Percentiles rank a stretch among this genome's conserved stretches.
These are phyloP conservation scores for Pleurotus salmoneostramineus DNA, from an alignment of 768 basidiomycete species.

Conservation along the genomic window DNA sequence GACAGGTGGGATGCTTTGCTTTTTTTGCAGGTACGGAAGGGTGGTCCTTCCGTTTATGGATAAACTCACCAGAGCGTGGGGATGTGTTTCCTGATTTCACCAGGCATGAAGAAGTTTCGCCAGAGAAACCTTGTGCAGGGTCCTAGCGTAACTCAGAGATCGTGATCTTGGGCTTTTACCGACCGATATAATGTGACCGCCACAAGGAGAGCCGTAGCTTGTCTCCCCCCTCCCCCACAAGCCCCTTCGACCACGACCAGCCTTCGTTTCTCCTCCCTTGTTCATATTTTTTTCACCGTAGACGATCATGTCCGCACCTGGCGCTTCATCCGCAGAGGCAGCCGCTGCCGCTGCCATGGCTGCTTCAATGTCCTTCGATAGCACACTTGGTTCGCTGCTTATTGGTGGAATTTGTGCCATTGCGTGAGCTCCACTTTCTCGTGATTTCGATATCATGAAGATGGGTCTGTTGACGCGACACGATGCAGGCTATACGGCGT, in stretches of 20 bases:
- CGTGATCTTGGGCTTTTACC: conserved; percentile 1
- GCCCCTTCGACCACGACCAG: background rate
- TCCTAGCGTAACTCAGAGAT: background rate
- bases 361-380: conserved; percentile 27
- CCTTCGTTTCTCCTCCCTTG: background rate
- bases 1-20: background rate
- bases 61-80: background rate
- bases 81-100: background rate
- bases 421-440: conserved; percentile 32
- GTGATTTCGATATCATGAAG: background rate
- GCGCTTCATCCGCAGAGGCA: background rate
- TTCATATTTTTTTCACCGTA: background rate
- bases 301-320: background rate
- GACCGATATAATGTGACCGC: background rate
- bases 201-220: background rate
- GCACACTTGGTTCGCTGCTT: conserved; percentile 52
- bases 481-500: conserved; percentile 51
- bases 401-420: conserved; percentile 50
- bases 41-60: background rate
- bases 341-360: conserved; percentile 15
- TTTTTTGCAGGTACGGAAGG: background rate
- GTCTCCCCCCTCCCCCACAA: background rate
- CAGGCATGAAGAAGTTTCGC: background rate
- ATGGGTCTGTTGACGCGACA: background rate
- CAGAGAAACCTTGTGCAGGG: background rate